Percentiles rank a stretch among this genome's conserved stretches.
Evolutionary conservation across 805 yeast genomes (phyloP).

Genomic region (Yarrowia keelungensis): DNA sequence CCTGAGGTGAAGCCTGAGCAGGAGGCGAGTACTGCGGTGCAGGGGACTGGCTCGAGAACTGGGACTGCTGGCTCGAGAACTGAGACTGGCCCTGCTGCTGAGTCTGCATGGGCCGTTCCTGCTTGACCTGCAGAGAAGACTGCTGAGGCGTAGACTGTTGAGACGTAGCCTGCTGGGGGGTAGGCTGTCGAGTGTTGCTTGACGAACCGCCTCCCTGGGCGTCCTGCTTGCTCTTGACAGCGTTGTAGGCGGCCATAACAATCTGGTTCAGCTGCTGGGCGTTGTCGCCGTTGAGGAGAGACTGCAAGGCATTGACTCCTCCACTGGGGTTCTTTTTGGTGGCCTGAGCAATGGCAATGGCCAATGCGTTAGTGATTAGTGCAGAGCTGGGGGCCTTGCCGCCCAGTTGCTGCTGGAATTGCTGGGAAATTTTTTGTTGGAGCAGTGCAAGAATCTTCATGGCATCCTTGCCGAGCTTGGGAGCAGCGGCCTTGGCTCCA

Average conservation of each 20-base stretch:
- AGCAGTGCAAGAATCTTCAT: slow-evolving; percentile 78
- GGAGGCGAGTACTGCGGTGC: slow-evolving; percentile 32
- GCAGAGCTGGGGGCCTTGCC: slow-evolving; percentile 84
- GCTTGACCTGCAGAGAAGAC: slow-evolving; percentile 30
- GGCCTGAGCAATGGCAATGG: slow-evolving; percentile 90
- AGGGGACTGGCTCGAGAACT: slow-evolving; percentile 18
- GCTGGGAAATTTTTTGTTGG: slow-evolving; percentile 82
- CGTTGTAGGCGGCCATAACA: slow-evolving; percentile 43
- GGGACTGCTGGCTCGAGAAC: slow-evolving; percentile 5
- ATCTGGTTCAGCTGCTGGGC: slow-evolving; percentile 45
- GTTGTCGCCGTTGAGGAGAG: slow-evolving; percentile 43
- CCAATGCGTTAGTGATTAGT: slow-evolving; percentile 86
- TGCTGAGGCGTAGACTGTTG: slow-evolving; percentile 14
- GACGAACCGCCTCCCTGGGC: slow-evolving; percentile 13
- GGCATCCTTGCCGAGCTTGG: slow-evolving; percentile 56
- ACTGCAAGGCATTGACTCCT: slow-evolving; percentile 44
- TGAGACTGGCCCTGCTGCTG: slow-evolving; percentile 39
- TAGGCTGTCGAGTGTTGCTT: slow-evolving; percentile 6
- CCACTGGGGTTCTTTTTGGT: slow-evolving; percentile 66
- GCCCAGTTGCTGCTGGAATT: slow-evolving; percentile 78
- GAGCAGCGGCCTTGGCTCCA: slow-evolving; percentile 26
- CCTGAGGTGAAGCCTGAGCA: slow-evolving; percentile 6
- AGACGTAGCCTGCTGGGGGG: not conserved
- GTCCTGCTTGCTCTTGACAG: slow-evolving; percentile 39
- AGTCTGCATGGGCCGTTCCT: slow-evolving; percentile 29